Conservation (phyloP, 371 early-diverging fungal species). For the Amoeboradix gromovi region DNA sequence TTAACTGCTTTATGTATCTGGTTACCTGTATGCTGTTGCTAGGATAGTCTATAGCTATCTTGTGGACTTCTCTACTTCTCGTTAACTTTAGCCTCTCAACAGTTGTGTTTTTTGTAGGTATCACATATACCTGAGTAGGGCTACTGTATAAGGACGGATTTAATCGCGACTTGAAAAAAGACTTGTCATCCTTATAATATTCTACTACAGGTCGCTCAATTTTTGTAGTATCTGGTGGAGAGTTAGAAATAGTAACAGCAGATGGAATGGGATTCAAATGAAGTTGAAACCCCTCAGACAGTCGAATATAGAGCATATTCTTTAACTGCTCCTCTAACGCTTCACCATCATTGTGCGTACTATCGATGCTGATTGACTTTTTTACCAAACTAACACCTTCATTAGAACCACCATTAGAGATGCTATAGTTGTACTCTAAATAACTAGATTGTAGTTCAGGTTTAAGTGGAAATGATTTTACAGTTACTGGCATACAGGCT, state of each 20-base stretch:
- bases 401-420: constrained; percentile 32
- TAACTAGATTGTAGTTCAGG: constrained; percentile 39
- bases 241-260: constrained; percentile 2
- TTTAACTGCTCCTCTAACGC: constrained; percentile 18
- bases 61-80: background rate
- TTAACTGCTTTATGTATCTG: constrained; percentile 41
- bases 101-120: constrained; percentile 57
- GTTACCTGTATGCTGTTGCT: constrained; percentile 54
- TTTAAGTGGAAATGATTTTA: constrained; percentile 46
- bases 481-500: constrained; percentile 72
- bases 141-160: constrained; percentile 2
- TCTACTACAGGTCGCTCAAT: background rate
- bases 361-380: constrained; percentile 12
- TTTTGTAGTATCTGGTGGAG: constrained; percentile 1
- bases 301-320: constrained; percentile 58
- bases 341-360: constrained; percentile 18
- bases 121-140: constrained; percentile 11
- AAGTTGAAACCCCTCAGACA: constrained; percentile 78
- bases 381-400: constrained; percentile 18
- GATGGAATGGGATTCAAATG: constrained; percentile 1
- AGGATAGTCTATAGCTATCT: constrained; percentile 21
- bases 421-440: constrained; percentile 45
- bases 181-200: background rate
- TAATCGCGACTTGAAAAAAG: constrained; percentile 2
- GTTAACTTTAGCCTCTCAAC: constrained; percentile 11